Evolutionary conservation across 2,329 filamentous ascomycete species (phyloP).

Genomic region (Cladosporium sp.): DNA sequence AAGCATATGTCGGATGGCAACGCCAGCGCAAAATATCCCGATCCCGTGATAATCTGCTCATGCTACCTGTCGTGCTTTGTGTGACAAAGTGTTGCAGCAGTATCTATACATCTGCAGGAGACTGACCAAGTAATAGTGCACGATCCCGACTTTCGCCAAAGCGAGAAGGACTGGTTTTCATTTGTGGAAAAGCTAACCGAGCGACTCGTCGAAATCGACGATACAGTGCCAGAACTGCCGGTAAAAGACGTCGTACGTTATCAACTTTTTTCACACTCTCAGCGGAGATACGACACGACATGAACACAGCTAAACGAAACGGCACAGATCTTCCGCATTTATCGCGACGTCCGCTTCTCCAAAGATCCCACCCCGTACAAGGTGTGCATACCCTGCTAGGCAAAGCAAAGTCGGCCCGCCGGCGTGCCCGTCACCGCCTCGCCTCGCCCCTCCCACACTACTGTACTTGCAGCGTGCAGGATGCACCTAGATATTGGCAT

Average conservation of each 20-base stretch:
- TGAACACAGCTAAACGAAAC: neutral
- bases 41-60: neutral
- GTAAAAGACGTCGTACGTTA: constrained; percentile 68
- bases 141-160: constrained; percentile 72
- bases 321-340: constrained; percentile 70
- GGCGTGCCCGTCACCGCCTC: constrained; percentile 7
- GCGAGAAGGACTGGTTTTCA: constrained; percentile 75
- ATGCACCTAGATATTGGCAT: constrained; percentile 9
- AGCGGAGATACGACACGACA: no score
- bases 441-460: constrained; percentile 5
- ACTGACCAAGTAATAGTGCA: constrained; percentile 52
- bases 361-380: constrained; percentile 87
- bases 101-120: neutral
- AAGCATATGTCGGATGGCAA: neutral
- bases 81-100: neutral
- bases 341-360: constrained; percentile 79
- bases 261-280: no score
- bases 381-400: constrained; percentile 34
- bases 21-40: neutral
- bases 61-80: neutral
- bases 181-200: constrained; percentile 71
- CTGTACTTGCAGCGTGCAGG: constrained; percentile 9
- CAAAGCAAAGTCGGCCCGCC: constrained; percentile 5
- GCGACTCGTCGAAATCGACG: constrained; percentile 67
- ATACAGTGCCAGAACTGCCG: constrained; percentile 81